These are phyloP conservation scores for Monilinia polystroma DNA, from an alignment of 2,329 filamentous ascomycete genomes.

Conservation along the genomic window DNA sequence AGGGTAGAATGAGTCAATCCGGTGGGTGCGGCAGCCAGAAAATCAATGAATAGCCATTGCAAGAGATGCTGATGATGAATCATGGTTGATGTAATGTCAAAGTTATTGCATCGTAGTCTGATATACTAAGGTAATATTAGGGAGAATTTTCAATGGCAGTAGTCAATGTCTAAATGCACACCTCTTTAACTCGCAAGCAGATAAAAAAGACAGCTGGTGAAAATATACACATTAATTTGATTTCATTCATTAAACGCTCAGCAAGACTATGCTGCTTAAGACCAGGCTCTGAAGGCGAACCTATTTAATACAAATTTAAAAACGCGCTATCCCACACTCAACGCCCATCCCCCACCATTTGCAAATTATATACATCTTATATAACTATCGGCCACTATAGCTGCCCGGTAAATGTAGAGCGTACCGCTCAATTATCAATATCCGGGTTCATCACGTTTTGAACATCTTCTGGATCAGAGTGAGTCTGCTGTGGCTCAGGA, in stretches of 20 bases:
- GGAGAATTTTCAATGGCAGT: not conserved
- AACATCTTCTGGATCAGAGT: too few relatives aligned
- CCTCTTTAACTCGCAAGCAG: not conserved
- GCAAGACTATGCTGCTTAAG: not conserved
- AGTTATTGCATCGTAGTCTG: not conserved
- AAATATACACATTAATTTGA: too few relatives aligned
- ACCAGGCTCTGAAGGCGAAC: not conserved
- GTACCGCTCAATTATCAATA: not conserved
- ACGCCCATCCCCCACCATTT: not conserved
- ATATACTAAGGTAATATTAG: not conserved
- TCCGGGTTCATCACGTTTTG: not conserved
- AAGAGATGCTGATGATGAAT: not conserved
- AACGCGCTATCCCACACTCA: too few relatives aligned
- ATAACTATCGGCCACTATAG: not conserved
- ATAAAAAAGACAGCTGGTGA: not conserved
- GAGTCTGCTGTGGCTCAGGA: not conserved
- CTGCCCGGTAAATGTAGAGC: not conserved
- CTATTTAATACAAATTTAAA: not conserved
- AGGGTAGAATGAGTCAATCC: not conserved
- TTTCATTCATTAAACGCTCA: too few relatives aligned
- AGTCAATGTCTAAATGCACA: not conserved
- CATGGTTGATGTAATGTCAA: not conserved
- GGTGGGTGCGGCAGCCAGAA: not conserved
- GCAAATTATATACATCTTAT: not conserved
- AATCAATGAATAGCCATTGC: not conserved